phyloP scores from a whole-genome alignment of 768 basidiomycete species.

The Kwoniella dejecticola region DNA sequence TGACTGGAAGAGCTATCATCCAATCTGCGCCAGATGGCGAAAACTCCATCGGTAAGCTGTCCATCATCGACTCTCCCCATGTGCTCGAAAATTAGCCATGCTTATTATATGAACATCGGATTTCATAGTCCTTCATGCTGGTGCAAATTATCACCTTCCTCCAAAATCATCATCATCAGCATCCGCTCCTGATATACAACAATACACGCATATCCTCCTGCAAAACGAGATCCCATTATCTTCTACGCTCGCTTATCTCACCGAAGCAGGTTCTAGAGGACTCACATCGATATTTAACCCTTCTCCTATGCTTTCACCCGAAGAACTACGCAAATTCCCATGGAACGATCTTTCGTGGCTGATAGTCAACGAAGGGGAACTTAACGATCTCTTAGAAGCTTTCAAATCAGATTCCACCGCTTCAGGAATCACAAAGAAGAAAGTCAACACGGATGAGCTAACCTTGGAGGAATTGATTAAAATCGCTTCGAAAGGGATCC shows the following conservation, averaged over 20 bases:
- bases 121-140: slow-evolving; percentile 52
- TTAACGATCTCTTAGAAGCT: slow-evolving; percentile 35
- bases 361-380: slow-evolving; percentile 58
- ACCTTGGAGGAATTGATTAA: slow-evolving; percentile 2
- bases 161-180: slow-evolving; percentile 27
- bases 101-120: not conserved
- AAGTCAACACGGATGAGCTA: not conserved
- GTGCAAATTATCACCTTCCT: slow-evolving; percentile 48
- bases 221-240: slow-evolving; percentile 59
- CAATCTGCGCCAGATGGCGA: slow-evolving; percentile 57
- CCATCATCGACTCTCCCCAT: no score
- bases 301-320: slow-evolving; percentile 55
- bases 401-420: slow-evolving; percentile 10
- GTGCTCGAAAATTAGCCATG: not conserved
- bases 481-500: slow-evolving; percentile 1
- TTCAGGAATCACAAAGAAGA: not conserved
- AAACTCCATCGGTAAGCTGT: slow-evolving; percentile 58
- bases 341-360: slow-evolving; percentile 56
- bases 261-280: slow-evolving; percentile 17
- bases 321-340: slow-evolving; percentile 51
- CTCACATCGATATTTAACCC: slow-evolving; percentile 58
- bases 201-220: slow-evolving; percentile 55
- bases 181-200: slow-evolving; percentile 46
- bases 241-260: slow-evolving; percentile 48
- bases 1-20: slow-evolving; percentile 59